A percentile compares a stretch with the other conserved stretches of the same genome.
Evolutionary conservation across 805 yeast species (phyloP).

Genomic region (Komagataella populi): DNA sequence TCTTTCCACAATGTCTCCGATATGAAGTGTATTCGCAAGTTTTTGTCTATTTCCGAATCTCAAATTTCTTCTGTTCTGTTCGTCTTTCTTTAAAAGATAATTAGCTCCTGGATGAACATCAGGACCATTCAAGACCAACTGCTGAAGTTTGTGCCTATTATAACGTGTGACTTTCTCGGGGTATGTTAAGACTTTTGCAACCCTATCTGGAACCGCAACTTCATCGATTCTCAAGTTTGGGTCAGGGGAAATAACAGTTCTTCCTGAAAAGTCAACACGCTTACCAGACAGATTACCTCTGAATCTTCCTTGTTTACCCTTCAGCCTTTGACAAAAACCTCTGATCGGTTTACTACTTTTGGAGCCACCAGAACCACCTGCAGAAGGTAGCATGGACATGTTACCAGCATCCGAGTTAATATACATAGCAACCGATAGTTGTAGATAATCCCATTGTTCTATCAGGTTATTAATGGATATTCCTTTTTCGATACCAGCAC

Average conservation of each 20-base stretch:
- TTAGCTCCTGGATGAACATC: conserved; percentile 93
- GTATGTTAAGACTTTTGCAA: conserved; percentile 88
- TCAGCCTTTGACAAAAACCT: conserved; percentile 92
- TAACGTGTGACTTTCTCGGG: conserved; percentile 92
- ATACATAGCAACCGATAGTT: conserved; percentile 91
- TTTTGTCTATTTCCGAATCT: conserved; percentile 77
- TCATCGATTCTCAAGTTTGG: conserved; percentile 92
- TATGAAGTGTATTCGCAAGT: conserved; percentile 59
- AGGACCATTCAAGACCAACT: conserved; percentile 73
- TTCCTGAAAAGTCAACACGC: conserved; percentile 95
- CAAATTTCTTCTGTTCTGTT: conserved; percentile 74
- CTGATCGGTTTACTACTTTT: conserved; percentile 69
- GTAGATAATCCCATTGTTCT: conserved; percentile 99
- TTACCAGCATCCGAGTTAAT: conserved; percentile 91
- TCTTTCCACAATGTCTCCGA: conserved; percentile 92
- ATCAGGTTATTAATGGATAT: conserved; percentile 83
- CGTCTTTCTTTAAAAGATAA: conserved; percentile 72
- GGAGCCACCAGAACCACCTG: conserved; percentile 24
- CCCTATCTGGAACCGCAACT: conserved; percentile 96
- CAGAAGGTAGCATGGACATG: conserved; percentile 64
- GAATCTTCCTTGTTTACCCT: conserved; percentile 98
- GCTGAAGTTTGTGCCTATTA: conserved; percentile 66
- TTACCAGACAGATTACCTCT: conserved; percentile 97
- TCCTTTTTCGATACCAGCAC: conserved; percentile 93
- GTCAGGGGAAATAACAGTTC: conserved; percentile 98